Percentiles rank a stretch among this genome's conserved stretches.
Evolutionary conservation across 163 green algal species (phyloP).

Genomic region (Prototheca cutis): DNA sequence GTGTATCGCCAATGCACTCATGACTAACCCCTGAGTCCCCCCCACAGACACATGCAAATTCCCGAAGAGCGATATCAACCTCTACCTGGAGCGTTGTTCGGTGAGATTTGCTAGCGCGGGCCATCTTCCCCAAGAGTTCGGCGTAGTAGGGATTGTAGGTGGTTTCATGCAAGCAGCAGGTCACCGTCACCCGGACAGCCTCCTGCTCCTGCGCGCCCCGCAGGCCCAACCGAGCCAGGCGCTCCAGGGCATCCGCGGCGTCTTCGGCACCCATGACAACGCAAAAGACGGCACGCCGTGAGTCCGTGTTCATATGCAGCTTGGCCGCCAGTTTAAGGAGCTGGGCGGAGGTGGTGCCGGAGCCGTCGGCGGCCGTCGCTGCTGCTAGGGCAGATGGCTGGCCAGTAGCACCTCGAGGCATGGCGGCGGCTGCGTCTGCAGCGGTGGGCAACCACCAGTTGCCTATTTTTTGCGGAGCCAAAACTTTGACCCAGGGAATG

Average conservation of each 20-base stretch:
- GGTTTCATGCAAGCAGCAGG: constrained; percentile 81
- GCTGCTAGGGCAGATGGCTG: too few relatives aligned
- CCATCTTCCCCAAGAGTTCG: constrained; percentile 44
- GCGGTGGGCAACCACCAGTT: constrained; percentile 68
- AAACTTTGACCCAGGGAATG: constrained; percentile 63
- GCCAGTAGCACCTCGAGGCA: too few relatives aligned
- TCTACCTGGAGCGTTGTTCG: constrained; percentile 44
- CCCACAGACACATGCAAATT: too few relatives aligned
- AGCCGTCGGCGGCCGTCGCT: neutral
- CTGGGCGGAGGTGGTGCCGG: constrained; percentile 19
- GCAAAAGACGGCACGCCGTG: constrained; percentile 73
- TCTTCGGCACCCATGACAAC: constrained; percentile 74
- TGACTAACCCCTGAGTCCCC: too few relatives aligned
- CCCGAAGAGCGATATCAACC: too few relatives aligned
- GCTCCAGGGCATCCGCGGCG: constrained; percentile 71
- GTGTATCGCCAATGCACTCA: too few relatives aligned
- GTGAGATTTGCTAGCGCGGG: constrained; percentile 33
- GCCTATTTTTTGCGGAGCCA: constrained; percentile 50
- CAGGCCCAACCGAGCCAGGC: constrained; percentile 57
- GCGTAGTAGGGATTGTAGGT: constrained; percentile 89
- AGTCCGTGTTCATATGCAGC: constrained; percentile 89
- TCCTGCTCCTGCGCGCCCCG: constrained; percentile 70
- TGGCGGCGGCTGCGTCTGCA: constrained; percentile 19
- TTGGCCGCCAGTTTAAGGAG: constrained; percentile 59
- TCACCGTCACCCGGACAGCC: constrained; percentile 71